These are phyloP conservation scores for Dimargaris verticillata DNA, from an alignment of 192 early-diverging fungal genomes.

Conservation along the genomic window DNA sequence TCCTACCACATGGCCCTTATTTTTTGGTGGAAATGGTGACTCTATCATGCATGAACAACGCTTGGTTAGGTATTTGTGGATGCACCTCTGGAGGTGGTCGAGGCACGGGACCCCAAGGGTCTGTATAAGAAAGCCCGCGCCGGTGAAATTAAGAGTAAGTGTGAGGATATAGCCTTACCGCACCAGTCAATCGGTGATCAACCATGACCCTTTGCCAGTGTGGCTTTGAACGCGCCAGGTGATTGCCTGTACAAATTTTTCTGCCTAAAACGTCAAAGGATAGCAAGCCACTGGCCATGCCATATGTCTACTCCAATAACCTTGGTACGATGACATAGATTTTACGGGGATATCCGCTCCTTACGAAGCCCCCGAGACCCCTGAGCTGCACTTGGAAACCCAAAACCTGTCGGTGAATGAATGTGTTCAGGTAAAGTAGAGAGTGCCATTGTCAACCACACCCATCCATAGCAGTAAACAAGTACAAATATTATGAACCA, in stretches of 20 bases:
- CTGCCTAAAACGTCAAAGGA: too few species aligned
- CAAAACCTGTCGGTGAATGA: conserved; percentile 51
- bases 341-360: conserved; percentile 91
- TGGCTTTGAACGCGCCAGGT: too few species aligned
- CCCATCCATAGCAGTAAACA: too few species aligned
- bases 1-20: too few species aligned
- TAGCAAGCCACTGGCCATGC: too few species aligned
- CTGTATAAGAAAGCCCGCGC: conserved; percentile 89
- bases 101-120: conserved; percentile 87
- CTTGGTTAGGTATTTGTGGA: conserved; percentile 48
- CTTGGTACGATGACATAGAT: conserved; percentile 20
- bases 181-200: too few species aligned
- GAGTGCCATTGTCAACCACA: too few species aligned
- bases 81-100: conserved; percentile 70
- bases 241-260: too few species aligned
- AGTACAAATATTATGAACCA: too few species aligned
- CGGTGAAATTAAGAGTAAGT: conserved; percentile 62
- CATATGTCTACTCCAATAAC: neutral
- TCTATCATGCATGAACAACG: conserved; percentile 7
- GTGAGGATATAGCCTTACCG: neutral
- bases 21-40: too few species aligned
- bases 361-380: conserved; percentile 67
- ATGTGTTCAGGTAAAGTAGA: conserved; percentile 33
- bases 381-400: conserved; percentile 77
- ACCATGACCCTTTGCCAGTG: too few species aligned